Percentiles rank a stretch among this genome's conserved stretches.
These are phyloP conservation scores for Tetraselmis striata DNA, from an alignment of 139 green algal genomes.

Conservation along the genomic window DNA sequence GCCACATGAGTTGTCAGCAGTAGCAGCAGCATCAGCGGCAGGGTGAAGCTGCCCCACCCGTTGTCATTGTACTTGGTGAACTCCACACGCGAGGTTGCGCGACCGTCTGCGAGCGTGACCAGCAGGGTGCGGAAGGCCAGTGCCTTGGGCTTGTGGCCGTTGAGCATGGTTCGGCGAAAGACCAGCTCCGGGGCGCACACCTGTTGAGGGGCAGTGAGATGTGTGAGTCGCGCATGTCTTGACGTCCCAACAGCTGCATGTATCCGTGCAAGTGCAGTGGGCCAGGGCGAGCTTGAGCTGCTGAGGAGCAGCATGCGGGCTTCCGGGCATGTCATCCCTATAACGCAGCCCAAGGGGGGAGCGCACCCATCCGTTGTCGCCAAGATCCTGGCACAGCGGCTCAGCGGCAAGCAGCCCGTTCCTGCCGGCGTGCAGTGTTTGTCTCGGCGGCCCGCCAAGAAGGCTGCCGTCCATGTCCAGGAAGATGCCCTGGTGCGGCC, in stretches of 20 bases:
- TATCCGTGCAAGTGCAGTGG: no score
- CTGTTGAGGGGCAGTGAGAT: background rate
- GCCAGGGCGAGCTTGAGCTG: no score
- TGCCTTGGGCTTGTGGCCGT: conserved; percentile 18
- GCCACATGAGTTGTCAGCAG: no score
- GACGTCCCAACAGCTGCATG: no score
- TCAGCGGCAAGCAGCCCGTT: background rate
- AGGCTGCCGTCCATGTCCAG: conserved; percentile 47
- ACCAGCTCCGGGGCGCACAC: conserved; percentile 21
- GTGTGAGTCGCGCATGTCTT: conserved; percentile 7
- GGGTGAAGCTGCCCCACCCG: background rate
- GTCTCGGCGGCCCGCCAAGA: conserved; percentile 1
- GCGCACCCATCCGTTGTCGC: no score
- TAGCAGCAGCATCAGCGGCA: no score
- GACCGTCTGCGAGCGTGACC: background rate
- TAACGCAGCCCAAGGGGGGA: no score
- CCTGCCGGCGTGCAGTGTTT: conserved; percentile 14
- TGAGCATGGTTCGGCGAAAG: conserved; percentile 40
- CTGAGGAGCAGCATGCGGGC: no score
- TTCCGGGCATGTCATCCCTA: no score
- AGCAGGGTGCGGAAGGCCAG: conserved; percentile 8
- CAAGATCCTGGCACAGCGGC: background rate
- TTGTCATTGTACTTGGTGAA: conserved; percentile 39
- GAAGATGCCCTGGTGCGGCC: conserved; percentile 31
- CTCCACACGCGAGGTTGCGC: conserved; percentile 13